Conservation (phyloP, 2,329 filamentous ascomycete genomes). For the Arachnomyces sp. region DNA sequence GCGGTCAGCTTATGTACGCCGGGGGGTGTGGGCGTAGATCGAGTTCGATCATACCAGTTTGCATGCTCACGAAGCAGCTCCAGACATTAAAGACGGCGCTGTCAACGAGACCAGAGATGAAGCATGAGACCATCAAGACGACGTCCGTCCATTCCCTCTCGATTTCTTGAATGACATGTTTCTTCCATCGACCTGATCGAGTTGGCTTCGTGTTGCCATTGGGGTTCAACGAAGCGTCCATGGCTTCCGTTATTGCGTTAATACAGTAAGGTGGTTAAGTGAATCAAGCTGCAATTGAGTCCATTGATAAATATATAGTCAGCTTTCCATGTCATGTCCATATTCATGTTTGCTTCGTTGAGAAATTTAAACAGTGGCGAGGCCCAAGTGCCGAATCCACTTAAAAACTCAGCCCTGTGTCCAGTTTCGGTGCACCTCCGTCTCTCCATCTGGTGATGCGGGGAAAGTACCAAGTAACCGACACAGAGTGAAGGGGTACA, state of each 20-base stretch:
- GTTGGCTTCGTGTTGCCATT: not conserved
- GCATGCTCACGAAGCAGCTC: constrained; percentile 22
- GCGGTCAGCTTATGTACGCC: no score
- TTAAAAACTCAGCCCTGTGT: no score
- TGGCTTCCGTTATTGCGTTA: not conserved
- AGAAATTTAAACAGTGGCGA: no score
- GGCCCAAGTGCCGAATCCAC: no score
- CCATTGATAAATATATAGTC: no score
- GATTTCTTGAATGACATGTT: not conserved
- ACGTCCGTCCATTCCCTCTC: not conserved
- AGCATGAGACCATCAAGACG: constrained; percentile 13
- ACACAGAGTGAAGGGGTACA: no score
- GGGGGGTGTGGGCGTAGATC: not conserved
- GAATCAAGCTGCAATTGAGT: no score
- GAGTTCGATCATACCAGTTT: constrained; percentile 15
- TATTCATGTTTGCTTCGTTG: no score
- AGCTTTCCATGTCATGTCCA: no score
- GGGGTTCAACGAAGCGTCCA: not conserved
- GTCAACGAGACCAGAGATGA: constrained; percentile 19
- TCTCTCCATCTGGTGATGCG: no score
- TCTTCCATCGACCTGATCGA: not conserved
- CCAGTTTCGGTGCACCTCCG: no score
- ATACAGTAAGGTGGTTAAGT: not conserved
- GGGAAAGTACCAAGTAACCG: no score
- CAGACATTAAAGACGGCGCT: constrained; percentile 20